Conservation (phyloP, 352 stramenopile species). For the Phytopythium mirpurense region DNA sequence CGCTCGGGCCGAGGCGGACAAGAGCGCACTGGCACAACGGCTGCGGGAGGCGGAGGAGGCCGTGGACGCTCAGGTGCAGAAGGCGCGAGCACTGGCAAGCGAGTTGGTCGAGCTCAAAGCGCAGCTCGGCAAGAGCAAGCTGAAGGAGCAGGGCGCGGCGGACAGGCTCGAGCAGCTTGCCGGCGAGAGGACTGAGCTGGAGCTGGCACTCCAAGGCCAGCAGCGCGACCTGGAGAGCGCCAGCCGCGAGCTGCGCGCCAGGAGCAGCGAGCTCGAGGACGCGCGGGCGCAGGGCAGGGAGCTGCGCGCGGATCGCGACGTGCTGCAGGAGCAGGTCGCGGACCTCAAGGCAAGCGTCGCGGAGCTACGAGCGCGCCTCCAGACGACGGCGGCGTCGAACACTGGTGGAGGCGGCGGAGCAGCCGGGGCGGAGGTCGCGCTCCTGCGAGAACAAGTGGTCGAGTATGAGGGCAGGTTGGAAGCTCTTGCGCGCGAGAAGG, state of each 20-base stretch:
- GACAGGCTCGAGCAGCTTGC: conserved; percentile 25
- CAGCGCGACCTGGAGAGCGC: conserved; percentile 17
- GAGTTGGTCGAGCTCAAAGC: conserved; percentile 28
- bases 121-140: conserved; percentile 29
- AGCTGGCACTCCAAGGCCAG: conserved; percentile 11
- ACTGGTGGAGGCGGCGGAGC: not conserved
- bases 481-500: conserved; percentile 18
- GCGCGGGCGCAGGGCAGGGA: conserved; percentile 16
- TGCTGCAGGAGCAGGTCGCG: conserved; percentile 22
- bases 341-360: conserved; percentile 15
- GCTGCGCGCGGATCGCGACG: conserved; percentile 18
- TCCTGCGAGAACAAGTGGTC: conserved; percentile 17
- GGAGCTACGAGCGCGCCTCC: conserved; percentile 11
- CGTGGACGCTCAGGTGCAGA: conserved; percentile 20
- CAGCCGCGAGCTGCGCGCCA: conserved; percentile 14
- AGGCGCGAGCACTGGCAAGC: conserved; percentile 11
- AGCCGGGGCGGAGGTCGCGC: conserved; percentile 7
- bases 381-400: not conserved
- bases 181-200: conserved; percentile 22
- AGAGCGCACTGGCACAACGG: conserved; percentile 18
- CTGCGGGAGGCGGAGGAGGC: conserved; percentile 26
- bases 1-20: conserved; percentile 33
- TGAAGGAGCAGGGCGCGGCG: conserved; percentile 30
- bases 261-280: conserved; percentile 16
- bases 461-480: conserved; percentile 25